A percentile compares a stretch with the other conserved stretches of the same genome.
phyloP scores from a whole-genome alignment of 2,329 filamentous ascomycete species.

The Pseudogymnoascus sp. region DNA sequence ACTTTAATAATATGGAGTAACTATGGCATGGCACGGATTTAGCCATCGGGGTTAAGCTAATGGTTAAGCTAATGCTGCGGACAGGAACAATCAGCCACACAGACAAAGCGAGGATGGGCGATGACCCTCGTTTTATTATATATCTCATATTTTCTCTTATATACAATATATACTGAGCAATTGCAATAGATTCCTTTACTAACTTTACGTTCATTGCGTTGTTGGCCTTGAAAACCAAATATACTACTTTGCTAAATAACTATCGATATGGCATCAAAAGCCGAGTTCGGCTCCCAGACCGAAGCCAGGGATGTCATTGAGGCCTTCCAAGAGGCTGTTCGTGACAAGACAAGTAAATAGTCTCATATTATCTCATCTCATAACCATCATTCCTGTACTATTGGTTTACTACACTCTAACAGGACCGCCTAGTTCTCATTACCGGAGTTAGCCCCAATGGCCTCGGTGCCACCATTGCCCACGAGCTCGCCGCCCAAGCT shows the following conservation, averaged over 20 bases:
- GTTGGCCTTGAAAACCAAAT: neutral
- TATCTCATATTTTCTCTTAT: neutral
- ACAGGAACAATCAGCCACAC: neutral
- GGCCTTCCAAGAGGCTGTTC: neutral
- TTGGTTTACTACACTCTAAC: neutral
- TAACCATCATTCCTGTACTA: neutral
- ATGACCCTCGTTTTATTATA: neutral
- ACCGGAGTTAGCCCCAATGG: constrained; percentile 20
- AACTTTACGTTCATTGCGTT: neutral
- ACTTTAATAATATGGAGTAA: no score
- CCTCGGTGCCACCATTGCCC: constrained; percentile 18
- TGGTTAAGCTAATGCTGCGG: neutral
- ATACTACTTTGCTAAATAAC: neutral
- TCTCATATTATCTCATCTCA: neutral
- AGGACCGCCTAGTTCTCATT: constrained; percentile 17
- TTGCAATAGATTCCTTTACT: neutral
- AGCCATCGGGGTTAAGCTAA: no score
- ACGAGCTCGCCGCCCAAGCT: constrained; percentile 13
- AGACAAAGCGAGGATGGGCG: neutral
- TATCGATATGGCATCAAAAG: neutral
- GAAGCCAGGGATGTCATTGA: neutral
- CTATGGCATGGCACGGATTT: no score
- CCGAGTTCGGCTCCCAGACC: neutral
- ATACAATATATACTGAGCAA: neutral
- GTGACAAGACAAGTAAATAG: neutral